A percentile compares a stretch with the other conserved stretches of the same genome.
Conservation (phyloP, 371 early-diverging fungal species). For the Mucor plumbeus region DNA sequence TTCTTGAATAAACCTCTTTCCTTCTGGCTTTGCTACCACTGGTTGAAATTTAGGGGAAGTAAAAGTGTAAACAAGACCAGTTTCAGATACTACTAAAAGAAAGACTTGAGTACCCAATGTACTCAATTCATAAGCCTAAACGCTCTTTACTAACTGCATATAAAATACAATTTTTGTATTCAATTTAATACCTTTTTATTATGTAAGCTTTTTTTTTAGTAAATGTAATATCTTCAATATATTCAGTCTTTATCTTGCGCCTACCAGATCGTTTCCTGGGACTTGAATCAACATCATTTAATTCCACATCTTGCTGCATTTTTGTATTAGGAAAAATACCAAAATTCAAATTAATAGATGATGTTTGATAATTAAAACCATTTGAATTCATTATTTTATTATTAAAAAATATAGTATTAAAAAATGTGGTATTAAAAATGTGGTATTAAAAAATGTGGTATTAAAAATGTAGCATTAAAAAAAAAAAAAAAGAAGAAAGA, state of each 20-base stretch:
- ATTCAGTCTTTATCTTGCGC: conserved; percentile 96
- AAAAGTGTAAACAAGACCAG: conserved; percentile 97
- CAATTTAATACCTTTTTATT: conserved; percentile 87
- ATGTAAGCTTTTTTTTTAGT: conserved; percentile 98
- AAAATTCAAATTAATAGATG: not conserved
- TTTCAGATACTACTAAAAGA: conserved; percentile 95
- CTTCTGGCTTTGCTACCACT: conserved; percentile 92
- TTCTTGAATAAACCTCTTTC: conserved; percentile 92
- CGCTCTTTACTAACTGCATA: not conserved
- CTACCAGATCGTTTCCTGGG: conserved; percentile 77
- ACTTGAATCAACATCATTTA: conserved; percentile 53
- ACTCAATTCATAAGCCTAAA: conserved; percentile 92
- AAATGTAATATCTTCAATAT: conserved; percentile 98
- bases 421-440: too few species aligned
- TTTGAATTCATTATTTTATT: not conserved
- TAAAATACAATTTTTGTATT: not conserved
- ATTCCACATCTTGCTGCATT: conserved; percentile 41
- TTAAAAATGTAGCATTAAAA: too few species aligned
- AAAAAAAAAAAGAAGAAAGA: not conserved
- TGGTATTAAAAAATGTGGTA: too few species aligned
- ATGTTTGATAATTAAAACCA: not conserved
- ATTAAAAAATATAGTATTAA: too few species aligned
- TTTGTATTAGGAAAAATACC: not conserved
- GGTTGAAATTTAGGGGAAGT: conserved; percentile 97
- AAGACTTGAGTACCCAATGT: conserved; percentile 97